Percentiles rank a stretch among this genome's conserved stretches.
Conservation (phyloP, 495 filamentous ascomycete genomes). For the Wilcoxina mikolae region DNA sequence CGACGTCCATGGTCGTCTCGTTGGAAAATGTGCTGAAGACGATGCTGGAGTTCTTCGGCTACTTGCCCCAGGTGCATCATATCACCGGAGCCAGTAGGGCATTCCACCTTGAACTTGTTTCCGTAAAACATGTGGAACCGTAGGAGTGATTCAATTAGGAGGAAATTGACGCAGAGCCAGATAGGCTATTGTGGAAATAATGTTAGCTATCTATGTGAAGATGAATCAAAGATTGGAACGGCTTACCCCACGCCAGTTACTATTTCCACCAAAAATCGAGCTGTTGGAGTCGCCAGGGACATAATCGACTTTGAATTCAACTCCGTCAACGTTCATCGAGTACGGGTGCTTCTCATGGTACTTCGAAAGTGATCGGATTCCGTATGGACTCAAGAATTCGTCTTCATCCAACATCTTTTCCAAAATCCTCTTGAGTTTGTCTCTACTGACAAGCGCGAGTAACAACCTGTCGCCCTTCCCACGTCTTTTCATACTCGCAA, state of each 20-base stretch:
- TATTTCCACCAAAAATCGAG: constrained; percentile 87
- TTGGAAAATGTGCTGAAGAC: constrained; percentile 80
- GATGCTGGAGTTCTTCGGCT: constrained; percentile 92
- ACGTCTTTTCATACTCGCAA: constrained; percentile 73
- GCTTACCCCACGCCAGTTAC: constrained; percentile 66
- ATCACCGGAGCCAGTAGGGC: constrained; percentile 83
- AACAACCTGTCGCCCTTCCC: constrained; percentile 80
- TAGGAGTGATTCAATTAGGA: constrained; percentile 80
- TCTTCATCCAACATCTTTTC: constrained; percentile 85
- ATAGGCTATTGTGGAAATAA: constrained; percentile 44
- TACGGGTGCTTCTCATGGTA: constrained; percentile 80
- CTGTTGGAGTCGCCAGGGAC: constrained; percentile 90
- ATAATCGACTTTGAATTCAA: constrained; percentile 76
- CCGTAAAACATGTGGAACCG: constrained; percentile 95
- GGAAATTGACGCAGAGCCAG: constrained; percentile 92
- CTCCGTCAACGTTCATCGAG: constrained; percentile 89
- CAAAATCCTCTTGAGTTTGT: constrained; percentile 70
- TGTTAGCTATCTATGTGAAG: too few species aligned
- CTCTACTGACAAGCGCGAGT: constrained; percentile 74
- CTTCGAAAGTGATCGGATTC: constrained; percentile 88
- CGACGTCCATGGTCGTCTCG: constrained; percentile 68
- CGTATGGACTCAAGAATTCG: constrained; percentile 80
- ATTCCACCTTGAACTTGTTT: constrained; percentile 72
- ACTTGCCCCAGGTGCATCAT: constrained; percentile 93
- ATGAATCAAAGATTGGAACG: constrained; percentile 1